Evolutionary conservation across 2,329 filamentous ascomycete species (phyloP), one percentile per base, ranked within the genome.

Genomic region (Colletotrichum gigasporum): DNA sequence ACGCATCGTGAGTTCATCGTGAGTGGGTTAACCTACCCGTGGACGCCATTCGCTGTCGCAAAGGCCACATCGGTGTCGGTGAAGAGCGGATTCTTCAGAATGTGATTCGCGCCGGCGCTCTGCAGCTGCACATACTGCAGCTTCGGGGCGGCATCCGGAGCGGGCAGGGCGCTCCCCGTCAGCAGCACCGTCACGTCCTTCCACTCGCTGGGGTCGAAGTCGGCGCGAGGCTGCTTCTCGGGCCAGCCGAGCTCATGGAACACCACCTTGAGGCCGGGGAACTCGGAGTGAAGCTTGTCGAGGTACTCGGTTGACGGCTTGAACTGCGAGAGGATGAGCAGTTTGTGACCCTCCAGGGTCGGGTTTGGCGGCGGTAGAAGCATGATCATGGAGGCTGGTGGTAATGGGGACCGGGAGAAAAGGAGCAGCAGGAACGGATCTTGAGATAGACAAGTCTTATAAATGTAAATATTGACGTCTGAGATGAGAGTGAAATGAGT

Each of bases 31-130:
- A 71, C 80, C 71, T 65, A 85, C 84, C 83, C 84, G 39, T 87
- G 84, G n/a, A 88, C 82, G 0, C 86, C 86, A 62, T 85, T 88
- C 0, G 84, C 84, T 0, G 85, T 85, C 44, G 81, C 84, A 65
- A 88, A 85, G 0, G 75, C 71, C 7, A 86, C 74, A 50, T 85
- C 76, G 0, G 81, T 85, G 20, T 85, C 82, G 20, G 73, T 78
- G 63, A 84, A 87, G 0, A 87, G 60, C 2, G 81, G 80, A 11
- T 79, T 71, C 2, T 81, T 71, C 8, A 83, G 51, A 10, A 87
- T 71, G 55, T 81, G 78, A 56, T 88, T 85, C 2, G 82, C 82
- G 6, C 86, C 86, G 1, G 86, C 86, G 57, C 81, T 85, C 20
- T 79, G 75, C 6, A 88, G 78, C 73, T 87, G 85, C 16, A 87